Evolutionary conservation across 2,329 filamentous ascomycete species (phyloP), one percentile per base, ranked within the genome.

Genomic region (Hymenoscyphus scutula): DNA sequence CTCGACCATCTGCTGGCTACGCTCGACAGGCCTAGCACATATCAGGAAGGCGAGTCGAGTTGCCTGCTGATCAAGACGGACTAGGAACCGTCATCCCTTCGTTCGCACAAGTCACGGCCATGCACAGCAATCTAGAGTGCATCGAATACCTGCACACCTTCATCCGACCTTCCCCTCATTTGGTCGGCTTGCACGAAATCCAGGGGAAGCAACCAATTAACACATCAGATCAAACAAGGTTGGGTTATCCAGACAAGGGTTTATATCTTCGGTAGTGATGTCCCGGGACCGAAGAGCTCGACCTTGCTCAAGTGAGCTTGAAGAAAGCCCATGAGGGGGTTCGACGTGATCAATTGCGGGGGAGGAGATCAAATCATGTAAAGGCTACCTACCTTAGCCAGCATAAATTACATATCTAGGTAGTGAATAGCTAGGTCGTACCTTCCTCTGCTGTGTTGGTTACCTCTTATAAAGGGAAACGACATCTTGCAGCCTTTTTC

Each of bases 151-250:
- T 51, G 45, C 41, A 48, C n/a, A 48, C 15, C 19, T 25, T 48
- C 51, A 25, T 17, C 53, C 53, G 10, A 54, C 53, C 25, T 54
- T 56, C 56, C 61, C 61, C 56, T 62, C 56, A 53, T 56, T 56
- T 13, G 23, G 25, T 32, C 27, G 11, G 15, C 30, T 54, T 58
- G 7, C 19, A 51, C 45, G 4, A 23, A 19, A 51, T 51, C 62
- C 64, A 66, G 64, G 64, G 66, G 64, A 65, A 68, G 53, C 62
- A 63, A 34, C 65, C 65, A 67, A 63, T 67, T 32, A 57, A 53
- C 23, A 61, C 11, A 57, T 60, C 53, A 25, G 59, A 58, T 60
- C 57, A 29, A 17, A 53, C 53, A 19, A 53, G 41, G 53, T 29
- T 62, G 30, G 53, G 23, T 37, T 23, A 54, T 54, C 17, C 54